phyloP scores from a whole-genome alignment of 2,329 filamentous ascomycete genomes.

The Dactylella cylindrospora region DNA sequence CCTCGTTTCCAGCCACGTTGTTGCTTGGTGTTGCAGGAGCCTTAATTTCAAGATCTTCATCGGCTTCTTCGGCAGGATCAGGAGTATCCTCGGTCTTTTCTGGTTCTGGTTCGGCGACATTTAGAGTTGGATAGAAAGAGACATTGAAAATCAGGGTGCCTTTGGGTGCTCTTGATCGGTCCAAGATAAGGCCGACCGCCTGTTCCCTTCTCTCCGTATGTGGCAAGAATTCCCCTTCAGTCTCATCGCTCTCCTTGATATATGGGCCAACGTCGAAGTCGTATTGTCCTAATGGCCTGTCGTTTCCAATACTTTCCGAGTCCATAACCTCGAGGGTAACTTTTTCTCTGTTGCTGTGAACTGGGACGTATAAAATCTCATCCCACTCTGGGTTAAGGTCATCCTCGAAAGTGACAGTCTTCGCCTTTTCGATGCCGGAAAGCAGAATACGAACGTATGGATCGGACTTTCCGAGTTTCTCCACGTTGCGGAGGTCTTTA shows the following conservation, averaged over 20 bases:
- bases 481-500: conserved; percentile 81
- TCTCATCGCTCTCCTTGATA: conserved; percentile 67
- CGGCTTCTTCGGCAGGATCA: conserved; percentile 1
- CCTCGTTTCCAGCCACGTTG: conserved; percentile 52
- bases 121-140: conserved; percentile 86
- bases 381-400: conserved; percentile 95
- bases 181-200: conserved; percentile 70
- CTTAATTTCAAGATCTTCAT: conserved; percentile 44
- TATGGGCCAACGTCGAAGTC: conserved; percentile 79
- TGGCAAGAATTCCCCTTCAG: conserved; percentile 73
- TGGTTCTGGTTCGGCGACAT: conserved; percentile 84
- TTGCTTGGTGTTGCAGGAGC: conserved; percentile 46
- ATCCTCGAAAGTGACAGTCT: conserved; percentile 94
- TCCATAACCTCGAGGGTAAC: conserved; percentile 94
- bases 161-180: conserved; percentile 72
- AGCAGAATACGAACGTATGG: conserved; percentile 86
- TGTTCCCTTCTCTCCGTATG: conserved; percentile 72
- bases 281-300: conserved; percentile 79
- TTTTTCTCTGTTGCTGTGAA: conserved; percentile 81
- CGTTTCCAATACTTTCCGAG: conserved; percentile 85
- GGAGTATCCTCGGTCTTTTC: conserved; percentile 62
- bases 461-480: conserved; percentile 95
- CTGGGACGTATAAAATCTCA: conserved; percentile 88
- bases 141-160: conserved; percentile 79
- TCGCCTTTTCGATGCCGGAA: conserved; percentile 84